Base-by-base conservation (phyloP, 495 filamentous ascomycete species). In the Annulohypoxylon stygium region DNA sequence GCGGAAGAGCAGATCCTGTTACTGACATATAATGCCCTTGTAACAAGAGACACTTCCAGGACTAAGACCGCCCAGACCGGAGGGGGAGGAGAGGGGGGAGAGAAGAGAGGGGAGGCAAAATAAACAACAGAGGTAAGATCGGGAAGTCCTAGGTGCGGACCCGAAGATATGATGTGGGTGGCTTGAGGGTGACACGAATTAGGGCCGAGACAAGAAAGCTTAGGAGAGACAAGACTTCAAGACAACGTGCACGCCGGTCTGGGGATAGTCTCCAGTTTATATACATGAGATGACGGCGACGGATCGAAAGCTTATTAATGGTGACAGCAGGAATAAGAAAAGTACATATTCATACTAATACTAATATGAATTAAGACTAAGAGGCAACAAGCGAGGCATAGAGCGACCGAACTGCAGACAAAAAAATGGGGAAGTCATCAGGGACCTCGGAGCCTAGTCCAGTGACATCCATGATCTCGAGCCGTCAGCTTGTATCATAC, bases 191-290 rank as follows among this genome's bases (percentile, higher is more conserved):
- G 55, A 41, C 16, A 59, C 30, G 43, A n/a, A 47, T 41, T 48
- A 47, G 50, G 41, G 57, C 71, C 61, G 61, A 70, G 71, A 74
- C 71, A 74, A 67, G 26, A 70, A 54, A 63, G 48, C 58, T 65
- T 61, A 62, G 58, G 50, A 63, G 51, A 57, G 67, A 62, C 30
- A 63, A 62, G 41, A 48, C 25, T 50, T 36, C 45, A 5, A 48
- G 67, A 43, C 39, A 60, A 62, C 68, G 23, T 65, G 58, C 23
- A 68, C 62, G 61, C 71, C 71, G 67, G 67, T 67, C 71, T 74
- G 71, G 71, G 71, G 71, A 74, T 70, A 64, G 59, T 63, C 63
- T 62, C 66, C 53, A 64, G 62, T 67, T 69, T 74, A 74, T 74
- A 74, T 74, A 74, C 34, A 36, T 41, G 63, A 63, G 71, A 67